A percentile compares a stretch with the other conserved stretches of the same genome.
phyloP scores from a whole-genome alignment of 2,329 filamentous ascomycete species.

The Aureobasidium melanogenum region DNA sequence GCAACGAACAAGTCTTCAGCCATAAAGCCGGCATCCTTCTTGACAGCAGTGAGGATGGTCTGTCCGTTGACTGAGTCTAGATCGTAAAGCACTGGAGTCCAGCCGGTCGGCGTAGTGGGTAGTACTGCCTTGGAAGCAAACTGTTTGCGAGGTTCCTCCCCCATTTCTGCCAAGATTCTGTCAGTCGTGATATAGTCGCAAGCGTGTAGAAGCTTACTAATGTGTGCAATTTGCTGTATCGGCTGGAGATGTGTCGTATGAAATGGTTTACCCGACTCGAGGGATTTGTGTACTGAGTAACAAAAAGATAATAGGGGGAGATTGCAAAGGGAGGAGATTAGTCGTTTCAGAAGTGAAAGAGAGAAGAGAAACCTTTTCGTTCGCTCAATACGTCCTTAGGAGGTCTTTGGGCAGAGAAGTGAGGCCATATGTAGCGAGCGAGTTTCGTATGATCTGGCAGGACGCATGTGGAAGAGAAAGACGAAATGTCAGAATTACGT shows the following conservation, averaged over 20 bases:
- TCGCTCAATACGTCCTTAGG: no score
- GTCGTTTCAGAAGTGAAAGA: no score
- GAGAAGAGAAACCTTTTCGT: no score
- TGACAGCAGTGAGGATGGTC: background rate
- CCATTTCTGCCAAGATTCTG: background rate
- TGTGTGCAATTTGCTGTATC: no score
- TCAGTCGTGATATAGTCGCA: background rate
- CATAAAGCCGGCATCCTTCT: background rate
- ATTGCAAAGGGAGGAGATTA: background rate
- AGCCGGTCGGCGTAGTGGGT: no score
- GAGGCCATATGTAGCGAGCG: background rate
- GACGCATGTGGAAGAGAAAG: no score
- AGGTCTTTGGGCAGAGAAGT: background rate
- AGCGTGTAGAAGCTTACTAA: background rate
- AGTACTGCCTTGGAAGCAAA: background rate
- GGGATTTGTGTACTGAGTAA: background rate
- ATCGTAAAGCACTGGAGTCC: background rate
- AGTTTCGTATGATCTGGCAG: no score
- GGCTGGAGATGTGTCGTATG: background rate
- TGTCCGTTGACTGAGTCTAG: background rate
- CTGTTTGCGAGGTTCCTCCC: background rate
- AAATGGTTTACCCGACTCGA: no score
- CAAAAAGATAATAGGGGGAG: background rate
- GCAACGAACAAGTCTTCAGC: background rate
- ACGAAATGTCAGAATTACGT: no score